Evolutionary conservation across 1,284 basidiomycete species (phyloP).

Genomic region (Puccinia brachypodii): DNA sequence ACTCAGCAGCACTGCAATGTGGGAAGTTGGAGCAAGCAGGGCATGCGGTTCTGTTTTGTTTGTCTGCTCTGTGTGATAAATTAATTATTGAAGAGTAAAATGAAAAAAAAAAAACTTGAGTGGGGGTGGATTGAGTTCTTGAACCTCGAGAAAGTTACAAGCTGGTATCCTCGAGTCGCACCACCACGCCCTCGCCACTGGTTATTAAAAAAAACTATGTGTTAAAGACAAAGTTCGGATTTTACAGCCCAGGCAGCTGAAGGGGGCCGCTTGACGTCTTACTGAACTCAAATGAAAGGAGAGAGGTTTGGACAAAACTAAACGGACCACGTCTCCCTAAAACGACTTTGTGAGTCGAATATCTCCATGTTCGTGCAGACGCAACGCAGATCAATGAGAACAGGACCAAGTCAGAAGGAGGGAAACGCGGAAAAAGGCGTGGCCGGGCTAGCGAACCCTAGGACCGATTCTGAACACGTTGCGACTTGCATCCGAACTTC

Average conservation of each 20-base stretch:
- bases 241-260: not conserved
- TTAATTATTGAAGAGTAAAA: not conserved
- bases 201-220: not conserved
- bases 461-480: not conserved
- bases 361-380: not conserved
- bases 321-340: not conserved
- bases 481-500: not conserved
- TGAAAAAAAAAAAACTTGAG: not conserved
- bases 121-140: not conserved
- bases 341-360: not conserved
- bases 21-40: not conserved
- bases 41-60: not conserved
- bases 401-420: not conserved
- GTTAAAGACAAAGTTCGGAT: not conserved
- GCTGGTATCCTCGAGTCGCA: no score
- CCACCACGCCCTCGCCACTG: no score
- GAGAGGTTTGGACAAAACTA: not conserved
- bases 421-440: not conserved
- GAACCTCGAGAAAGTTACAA: not conserved
- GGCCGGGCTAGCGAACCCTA: not conserved
- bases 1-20: no score
- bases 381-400: not conserved
- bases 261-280: not conserved
- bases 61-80: not conserved
- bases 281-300: not conserved